Evolutionary conservation across 225 moss, liverwort and hornwort genomes (phyloP), one percentile per base, ranked within the genome.

Genomic region (Climacium dendroides): DNA sequence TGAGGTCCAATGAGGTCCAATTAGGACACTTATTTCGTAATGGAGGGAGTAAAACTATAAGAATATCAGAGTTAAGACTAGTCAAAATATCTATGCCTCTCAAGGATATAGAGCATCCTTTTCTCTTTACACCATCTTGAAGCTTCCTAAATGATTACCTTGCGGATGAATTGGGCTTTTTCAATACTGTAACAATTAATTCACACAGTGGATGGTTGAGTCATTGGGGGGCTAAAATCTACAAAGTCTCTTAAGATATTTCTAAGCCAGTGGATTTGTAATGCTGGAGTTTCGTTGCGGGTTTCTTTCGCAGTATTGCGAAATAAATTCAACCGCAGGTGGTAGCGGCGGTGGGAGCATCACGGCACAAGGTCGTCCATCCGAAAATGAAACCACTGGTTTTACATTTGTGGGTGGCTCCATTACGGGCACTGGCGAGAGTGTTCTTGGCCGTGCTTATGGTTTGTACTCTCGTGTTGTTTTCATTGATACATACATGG

Each of bases 401-500:
- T 94, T 94, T 73, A 74, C 91, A 6, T 92, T 94, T 90, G 92
- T 94, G 50, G 90, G 92, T 66, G 93, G 93, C 87, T 89, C 91
- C 85, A 90, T 95, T n/a, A 91, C 90, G 37, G 94, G 95, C 83
- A 85, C 92, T 45, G 92, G 92, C 45, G 39, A 81, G 37, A 91
- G 88, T 81, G 62, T 91, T 57, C 90, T 95, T 15, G 94, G 94
- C 65, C 93, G 94, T n/a, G 93, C 94, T 45, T 95, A 93, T 80
- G 94, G 93, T 39, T 70, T 74, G 34, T 95, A 95, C 86, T 93
- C 93, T 34, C 93, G 94, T 77, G 94, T 95, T 48, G 74, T 93
- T 62, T 95, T 91, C 83, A 90, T 90, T 70, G 79, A 91, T 63
- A 95, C 92, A 19, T 95, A 91, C 82, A 93, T 95, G 91, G 90